A percentile compares a stretch with the other conserved stretches of the same genome.
Evolutionary conservation across 495 filamentous ascomycete genomes (phyloP).

Genomic region (Pyrenopolyporus hunteri): DNA sequence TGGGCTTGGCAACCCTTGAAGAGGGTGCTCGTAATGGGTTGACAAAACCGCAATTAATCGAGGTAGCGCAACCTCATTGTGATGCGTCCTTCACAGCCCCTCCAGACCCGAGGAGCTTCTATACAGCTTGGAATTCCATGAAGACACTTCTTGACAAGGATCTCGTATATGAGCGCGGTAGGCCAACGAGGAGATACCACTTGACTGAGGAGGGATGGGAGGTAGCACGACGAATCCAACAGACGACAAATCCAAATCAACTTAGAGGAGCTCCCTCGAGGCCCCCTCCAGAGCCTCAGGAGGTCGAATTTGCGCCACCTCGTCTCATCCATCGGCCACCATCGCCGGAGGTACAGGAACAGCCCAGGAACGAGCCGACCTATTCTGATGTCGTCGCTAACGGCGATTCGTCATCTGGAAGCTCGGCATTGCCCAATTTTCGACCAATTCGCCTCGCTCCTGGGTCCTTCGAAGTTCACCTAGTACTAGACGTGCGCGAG

Average conservation of each 20-base stretch:
- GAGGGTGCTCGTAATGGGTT: constrained; percentile 63
- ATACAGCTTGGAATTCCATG: constrained; percentile 88
- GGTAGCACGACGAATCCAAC: constrained; percentile 70
- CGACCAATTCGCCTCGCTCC: constrained; percentile 66
- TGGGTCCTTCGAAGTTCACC: constrained; percentile 71
- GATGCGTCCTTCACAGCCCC: constrained; percentile 77
- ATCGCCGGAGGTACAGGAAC: constrained; percentile 28
- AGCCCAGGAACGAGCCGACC: constrained; percentile 21
- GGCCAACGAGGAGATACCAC: constrained; percentile 69
- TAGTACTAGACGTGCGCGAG: constrained; percentile 80
- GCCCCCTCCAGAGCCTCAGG: constrained; percentile 2
- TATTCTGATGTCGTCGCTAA: constrained; percentile 51
- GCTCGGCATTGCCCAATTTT: constrained; percentile 56
- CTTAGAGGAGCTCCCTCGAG: constrained; percentile 12
- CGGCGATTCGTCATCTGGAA: constrained; percentile 42
- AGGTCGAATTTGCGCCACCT: constrained; percentile 1
- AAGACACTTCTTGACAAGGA: constrained; percentile 78
- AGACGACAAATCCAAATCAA: constrained; percentile 43
- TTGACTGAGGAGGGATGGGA: constrained; percentile 84
- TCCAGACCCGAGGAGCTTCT: constrained; percentile 68
- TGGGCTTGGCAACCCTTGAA: constrained; percentile 67
- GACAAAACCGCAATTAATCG: constrained; percentile 72
- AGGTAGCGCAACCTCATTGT: constrained; percentile 72
- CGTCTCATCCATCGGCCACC: constrained; percentile 15
- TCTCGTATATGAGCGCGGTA: constrained; percentile 72